Conservation (phyloP, 441 rosid species). For the Flueggea neowawraea region DNA sequence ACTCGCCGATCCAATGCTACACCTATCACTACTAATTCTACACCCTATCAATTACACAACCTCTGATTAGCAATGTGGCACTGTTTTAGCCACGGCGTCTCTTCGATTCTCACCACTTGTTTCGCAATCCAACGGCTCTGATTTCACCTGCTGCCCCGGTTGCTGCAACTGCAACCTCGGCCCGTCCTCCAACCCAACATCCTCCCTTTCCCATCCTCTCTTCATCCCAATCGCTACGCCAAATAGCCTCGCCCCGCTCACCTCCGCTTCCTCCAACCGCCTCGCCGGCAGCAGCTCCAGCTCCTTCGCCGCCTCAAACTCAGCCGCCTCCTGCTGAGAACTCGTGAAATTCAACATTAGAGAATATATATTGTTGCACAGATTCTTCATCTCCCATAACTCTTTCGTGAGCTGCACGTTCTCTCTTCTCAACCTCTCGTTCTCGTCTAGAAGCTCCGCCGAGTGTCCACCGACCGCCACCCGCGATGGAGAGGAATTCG, state of each 20-base stretch:
- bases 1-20: neutral
- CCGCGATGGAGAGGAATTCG: conserved; percentile 57
- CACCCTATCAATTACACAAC: conserved; percentile 35
- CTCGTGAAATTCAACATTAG: conserved; percentile 52
- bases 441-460: conserved; percentile 79
- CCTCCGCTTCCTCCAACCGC: conserved; percentile 26
- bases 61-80: too few relatives aligned
- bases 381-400: conserved; percentile 55
- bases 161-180: conserved; percentile 26
- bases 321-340: conserved; percentile 25
- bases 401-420: conserved; percentile 61
- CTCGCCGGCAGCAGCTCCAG: conserved; percentile 34
- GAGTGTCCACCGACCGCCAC: conserved; percentile 16
- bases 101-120: conserved; percentile 11
- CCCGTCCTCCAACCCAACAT: conserved; percentile 16
- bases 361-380: conserved; percentile 58
- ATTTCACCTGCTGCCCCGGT: conserved; percentile 34
- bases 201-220: conserved; percentile 50
- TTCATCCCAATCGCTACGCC: conserved; percentile 83
- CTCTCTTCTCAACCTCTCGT: conserved; percentile 77
- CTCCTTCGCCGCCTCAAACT: conserved; percentile 33
- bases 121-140: conserved; percentile 37
- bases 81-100: too few relatives aligned
- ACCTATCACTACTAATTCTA: neutral
- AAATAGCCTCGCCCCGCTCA: conserved; percentile 50